These are phyloP conservation scores for Prunus dulcis DNA, from an alignment of 306 rosid species.

Conservation along the genomic window DNA sequence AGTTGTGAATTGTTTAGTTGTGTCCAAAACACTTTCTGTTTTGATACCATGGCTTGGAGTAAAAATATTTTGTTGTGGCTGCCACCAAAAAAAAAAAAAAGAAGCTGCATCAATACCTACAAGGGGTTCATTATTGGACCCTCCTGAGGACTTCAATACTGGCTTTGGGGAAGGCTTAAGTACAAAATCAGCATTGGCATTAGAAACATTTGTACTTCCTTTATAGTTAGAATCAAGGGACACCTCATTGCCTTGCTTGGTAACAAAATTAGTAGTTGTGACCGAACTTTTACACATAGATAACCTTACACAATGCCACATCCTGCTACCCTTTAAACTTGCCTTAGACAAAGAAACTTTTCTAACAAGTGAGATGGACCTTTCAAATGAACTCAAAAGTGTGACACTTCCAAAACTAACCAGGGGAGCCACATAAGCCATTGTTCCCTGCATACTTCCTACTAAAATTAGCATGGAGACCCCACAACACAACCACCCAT, in stretches of 20 bases:
- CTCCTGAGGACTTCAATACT: constrained; percentile 52
- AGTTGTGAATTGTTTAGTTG: too few relatives aligned
- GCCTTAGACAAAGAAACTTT: constrained; percentile 67
- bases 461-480: constrained; percentile 48
- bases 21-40: too few relatives aligned
- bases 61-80: too few relatives aligned
- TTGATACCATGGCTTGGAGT: too few relatives aligned
- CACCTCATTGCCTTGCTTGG: constrained; percentile 73
- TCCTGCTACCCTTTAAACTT: constrained; percentile 42
- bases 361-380: constrained; percentile 51
- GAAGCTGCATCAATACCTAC: constrained; percentile 28
- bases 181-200: constrained; percentile 47
- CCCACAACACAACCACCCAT: constrained; percentile 24
- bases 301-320: constrained; percentile 74
- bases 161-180: constrained; percentile 92
- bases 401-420: constrained; percentile 60
- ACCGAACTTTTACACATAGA: constrained; percentile 86
- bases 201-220: constrained; percentile 44
- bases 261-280: constrained; percentile 73
- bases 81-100: too few relatives aligned
- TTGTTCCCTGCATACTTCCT: constrained; percentile 75
- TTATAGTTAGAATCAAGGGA: constrained; percentile 66
- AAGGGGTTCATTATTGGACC: constrained; percentile 33
- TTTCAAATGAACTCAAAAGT: constrained; percentile 52
- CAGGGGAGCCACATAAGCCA: constrained; percentile 71